Percentiles rank a stretch among this genome's conserved stretches.
These are phyloP conservation scores for Cyclocybe cylindracea DNA, from an alignment of 768 basidiomycete species.

Conservation along the genomic window DNA sequence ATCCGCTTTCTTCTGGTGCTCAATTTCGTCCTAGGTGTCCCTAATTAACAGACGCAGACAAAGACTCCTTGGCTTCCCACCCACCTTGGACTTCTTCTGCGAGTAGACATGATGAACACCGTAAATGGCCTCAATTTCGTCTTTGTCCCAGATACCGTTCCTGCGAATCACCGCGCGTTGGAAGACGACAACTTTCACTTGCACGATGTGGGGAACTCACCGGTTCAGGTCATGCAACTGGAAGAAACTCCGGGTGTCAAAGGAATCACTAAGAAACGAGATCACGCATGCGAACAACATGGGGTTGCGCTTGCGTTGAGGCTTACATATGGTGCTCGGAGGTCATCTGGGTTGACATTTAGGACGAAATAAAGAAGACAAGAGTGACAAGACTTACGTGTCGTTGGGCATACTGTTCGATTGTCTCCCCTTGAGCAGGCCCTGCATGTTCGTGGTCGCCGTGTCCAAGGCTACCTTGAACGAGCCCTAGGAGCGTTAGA, in stretches of 20 bases:
- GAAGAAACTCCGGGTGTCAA: slow-evolving; percentile 89
- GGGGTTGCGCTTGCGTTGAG: background rate
- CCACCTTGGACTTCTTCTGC: slow-evolving; percentile 75
- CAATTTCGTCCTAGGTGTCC: slow-evolving; percentile 60
- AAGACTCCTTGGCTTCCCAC: background rate
- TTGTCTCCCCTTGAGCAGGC: slow-evolving; percentile 56
- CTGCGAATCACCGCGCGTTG: slow-evolving; percentile 34
- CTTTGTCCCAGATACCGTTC: slow-evolving; percentile 79
- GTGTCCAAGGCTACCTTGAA: slow-evolving; percentile 43
- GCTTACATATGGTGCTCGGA: slow-evolving; percentile 84
- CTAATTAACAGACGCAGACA: background rate
- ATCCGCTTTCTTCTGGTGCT: slow-evolving; percentile 82
- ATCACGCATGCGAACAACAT: background rate
- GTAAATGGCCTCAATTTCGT: slow-evolving; percentile 94
- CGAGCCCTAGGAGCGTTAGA: slow-evolving; percentile 40
- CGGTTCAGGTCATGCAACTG: slow-evolving; percentile 91
- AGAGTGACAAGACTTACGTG: slow-evolving; percentile 66
- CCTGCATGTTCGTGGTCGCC: slow-evolving; percentile 60
- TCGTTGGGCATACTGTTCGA: slow-evolving; percentile 82
- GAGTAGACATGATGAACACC: slow-evolving; percentile 93
- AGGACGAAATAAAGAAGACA: background rate
- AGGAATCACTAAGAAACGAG: slow-evolving; percentile 62
- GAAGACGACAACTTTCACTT: background rate
- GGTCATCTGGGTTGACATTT: slow-evolving; percentile 63
- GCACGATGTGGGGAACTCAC: slow-evolving; percentile 34